Evolutionary conservation across 768 basidiomycete genomes (phyloP), one percentile per base, ranked within the genome.

Genomic region (Boletus edulis): DNA sequence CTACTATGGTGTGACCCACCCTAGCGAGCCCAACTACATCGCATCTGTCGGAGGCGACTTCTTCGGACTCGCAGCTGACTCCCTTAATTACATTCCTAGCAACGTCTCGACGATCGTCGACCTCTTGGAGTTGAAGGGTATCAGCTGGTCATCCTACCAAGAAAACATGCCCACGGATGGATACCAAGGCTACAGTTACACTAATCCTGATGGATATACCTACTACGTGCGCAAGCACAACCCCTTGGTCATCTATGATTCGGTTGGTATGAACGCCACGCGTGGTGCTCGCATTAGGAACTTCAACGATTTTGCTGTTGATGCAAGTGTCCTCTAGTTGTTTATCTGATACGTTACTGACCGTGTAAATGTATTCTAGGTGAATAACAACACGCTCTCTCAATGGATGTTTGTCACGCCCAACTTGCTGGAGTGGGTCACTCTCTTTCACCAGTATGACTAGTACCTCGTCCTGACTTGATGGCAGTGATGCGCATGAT

Each of bases 321-420:
- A 85, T 57, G 67, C 83, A 39, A 15, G 48, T 18, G 14, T 20
- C 51, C 20, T 22, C n/a, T 22, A 22, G 11, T 53, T 13, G 29
- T 27, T 40, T 18, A 18, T 14, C 8, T 13, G 2, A 18, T 39
- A 34, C n/a, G n/a, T 48, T 34, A 11, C 44, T 60, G 24, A 46
- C n/a, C 18, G 34, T 24, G 24, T 27, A 12, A 35, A 35, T 35
- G 5, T 35, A 69, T 22, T 22, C 22, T 22, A 22, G 67, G n/a
- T 68, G 22, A 45, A 72, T 18, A 75, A 76, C 15, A 65, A 76
- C 42, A 71, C 72, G 1, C 66, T 87, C 43, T 78, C 83, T 11
- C 84, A 85, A 52, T 86, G 83, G 81, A 59, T 75, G 7, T 85
- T 82, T 56, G 73, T 87, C 52, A 85, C 85, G 1, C 85, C 85